phyloP scores from a whole-genome alignment of 768 basidiomycete genomes.

The Filobasidium wieringae region DNA sequence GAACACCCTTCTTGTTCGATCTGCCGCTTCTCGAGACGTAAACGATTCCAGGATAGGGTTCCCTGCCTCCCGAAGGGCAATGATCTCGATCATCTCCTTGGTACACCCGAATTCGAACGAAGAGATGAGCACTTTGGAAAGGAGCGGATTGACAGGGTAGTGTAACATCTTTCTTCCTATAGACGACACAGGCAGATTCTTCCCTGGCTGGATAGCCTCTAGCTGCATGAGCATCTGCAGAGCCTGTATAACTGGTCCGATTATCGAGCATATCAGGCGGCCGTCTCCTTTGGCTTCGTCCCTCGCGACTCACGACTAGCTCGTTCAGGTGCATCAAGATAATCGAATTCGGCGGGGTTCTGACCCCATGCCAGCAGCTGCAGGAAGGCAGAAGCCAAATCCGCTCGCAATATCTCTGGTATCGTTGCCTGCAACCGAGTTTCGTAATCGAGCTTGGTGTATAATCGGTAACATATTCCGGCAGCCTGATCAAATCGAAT shows the following conservation, averaged over 20 bases:
- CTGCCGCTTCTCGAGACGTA: slow-evolving; percentile 56
- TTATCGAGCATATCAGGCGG: neutral
- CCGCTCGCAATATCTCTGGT: slow-evolving; percentile 84
- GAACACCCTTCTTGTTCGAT: slow-evolving; percentile 60
- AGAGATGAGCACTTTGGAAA: slow-evolving; percentile 66
- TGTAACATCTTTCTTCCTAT: slow-evolving; percentile 71
- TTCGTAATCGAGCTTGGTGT: slow-evolving; percentile 69
- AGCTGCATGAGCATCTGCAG: slow-evolving; percentile 55
- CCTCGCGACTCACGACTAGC: slow-evolving; percentile 45
- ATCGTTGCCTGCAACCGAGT: slow-evolving; percentile 55
- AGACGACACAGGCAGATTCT: slow-evolving; percentile 46
- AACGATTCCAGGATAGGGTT: slow-evolving; percentile 65
- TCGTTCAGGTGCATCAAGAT: slow-evolving; percentile 73
- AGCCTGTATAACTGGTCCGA: slow-evolving; percentile 33
- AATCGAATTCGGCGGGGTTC: slow-evolving; percentile 66
- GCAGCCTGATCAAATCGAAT: slow-evolving; percentile 46
- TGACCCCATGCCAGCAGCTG: slow-evolving; percentile 75
- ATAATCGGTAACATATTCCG: slow-evolving; percentile 83
- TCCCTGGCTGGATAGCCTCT: slow-evolving; percentile 48
- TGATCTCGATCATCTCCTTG: slow-evolving; percentile 65
- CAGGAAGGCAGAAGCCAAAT: slow-evolving; percentile 68
- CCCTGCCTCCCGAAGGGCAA: slow-evolving; percentile 69
- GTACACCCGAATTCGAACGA: slow-evolving; percentile 64
- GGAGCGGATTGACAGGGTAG: slow-evolving; percentile 84
- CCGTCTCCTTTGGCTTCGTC: too few species aligned